phyloP scores from a whole-genome alignment of 352 stramenopile genomes.

The Halophytophthora polymorphica region DNA sequence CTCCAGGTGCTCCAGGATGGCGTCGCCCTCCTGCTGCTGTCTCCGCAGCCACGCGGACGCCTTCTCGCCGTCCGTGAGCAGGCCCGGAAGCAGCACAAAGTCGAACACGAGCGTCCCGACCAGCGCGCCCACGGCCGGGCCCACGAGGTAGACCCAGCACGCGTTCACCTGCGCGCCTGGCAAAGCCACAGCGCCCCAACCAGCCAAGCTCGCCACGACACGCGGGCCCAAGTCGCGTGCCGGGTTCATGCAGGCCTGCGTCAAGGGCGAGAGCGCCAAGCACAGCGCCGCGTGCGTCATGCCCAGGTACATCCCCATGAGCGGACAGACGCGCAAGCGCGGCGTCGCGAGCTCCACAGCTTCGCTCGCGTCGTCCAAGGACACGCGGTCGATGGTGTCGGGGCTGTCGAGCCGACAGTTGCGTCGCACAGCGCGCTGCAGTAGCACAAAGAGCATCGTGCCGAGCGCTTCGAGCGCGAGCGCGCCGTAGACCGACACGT shows the following conservation, averaged over 20 bases:
- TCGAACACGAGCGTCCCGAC: conserved; percentile 56
- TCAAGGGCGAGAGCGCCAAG: conserved; percentile 54
- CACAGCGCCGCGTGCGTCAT: conserved; percentile 46
- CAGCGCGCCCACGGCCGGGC: conserved; percentile 49
- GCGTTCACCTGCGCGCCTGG: conserved; percentile 37
- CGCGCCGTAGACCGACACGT: conserved; percentile 34
- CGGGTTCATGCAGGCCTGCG: conserved; percentile 72
- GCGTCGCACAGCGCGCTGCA: conserved; percentile 48
- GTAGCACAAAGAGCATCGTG: conserved; percentile 56
- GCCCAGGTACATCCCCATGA: conserved; percentile 53
- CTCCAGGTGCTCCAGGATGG: conserved; percentile 29
- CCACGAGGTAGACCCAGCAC: conserved; percentile 71
- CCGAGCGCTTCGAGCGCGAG: conserved; percentile 59
- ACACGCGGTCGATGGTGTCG: conserved; percentile 17
- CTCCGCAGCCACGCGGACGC: conserved; percentile 22
- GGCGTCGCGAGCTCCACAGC: conserved; percentile 4
- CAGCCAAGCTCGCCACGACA: conserved; percentile 53
- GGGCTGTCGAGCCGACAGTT: conserved; percentile 20
- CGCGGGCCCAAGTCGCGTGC: conserved; percentile 73
- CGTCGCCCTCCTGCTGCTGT: conserved; percentile 28
- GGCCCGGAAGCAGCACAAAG: conserved; percentile 26
- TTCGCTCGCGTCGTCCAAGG: conserved; percentile 1
- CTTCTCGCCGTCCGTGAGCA: conserved; percentile 24
- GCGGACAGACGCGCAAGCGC: conserved; percentile 10
- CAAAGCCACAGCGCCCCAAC: conserved; percentile 44